Percentiles rank a stretch among this genome's conserved stretches.
These are phyloP conservation scores for Penicillium sp. DNA, from an alignment of 2,329 filamentous ascomycete genomes.

Conservation along the genomic window DNA sequence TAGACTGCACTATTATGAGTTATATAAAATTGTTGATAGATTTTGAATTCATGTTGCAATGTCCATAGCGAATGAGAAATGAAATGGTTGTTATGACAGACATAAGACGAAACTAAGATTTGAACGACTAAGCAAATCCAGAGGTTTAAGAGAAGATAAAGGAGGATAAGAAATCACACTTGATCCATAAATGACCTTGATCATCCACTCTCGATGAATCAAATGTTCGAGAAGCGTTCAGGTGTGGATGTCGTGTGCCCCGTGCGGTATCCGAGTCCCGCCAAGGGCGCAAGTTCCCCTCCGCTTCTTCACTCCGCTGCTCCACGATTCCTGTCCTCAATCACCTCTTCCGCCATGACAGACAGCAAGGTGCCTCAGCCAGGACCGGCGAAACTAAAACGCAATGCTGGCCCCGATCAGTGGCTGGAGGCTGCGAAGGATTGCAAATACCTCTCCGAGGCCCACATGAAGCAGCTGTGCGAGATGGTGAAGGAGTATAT, in stretches of 20 bases:
- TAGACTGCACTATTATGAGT: background rate
- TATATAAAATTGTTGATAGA: background rate
- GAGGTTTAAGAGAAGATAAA: background rate
- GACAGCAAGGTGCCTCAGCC: constrained; percentile 74
- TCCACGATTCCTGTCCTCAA: background rate
- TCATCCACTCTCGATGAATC: background rate
- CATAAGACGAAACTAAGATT: background rate
- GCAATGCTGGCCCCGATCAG: constrained; percentile 85
- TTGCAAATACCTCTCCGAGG: constrained; percentile 93
- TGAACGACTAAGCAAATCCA: background rate
- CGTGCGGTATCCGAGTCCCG: constrained; percentile 13
- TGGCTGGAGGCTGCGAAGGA: constrained; percentile 97
- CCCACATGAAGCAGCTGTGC: constrained; percentile 97
- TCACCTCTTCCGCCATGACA: constrained; percentile 32
- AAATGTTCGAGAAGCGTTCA: background rate
- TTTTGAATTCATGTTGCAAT: background rate
- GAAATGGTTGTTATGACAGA: background rate
- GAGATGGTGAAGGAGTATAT: constrained; percentile 98
- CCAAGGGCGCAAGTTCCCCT: constrained; percentile 15
- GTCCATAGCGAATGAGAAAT: constrained; percentile 3
- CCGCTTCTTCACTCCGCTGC: constrained; percentile 12
- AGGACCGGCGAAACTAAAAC: constrained; percentile 80
- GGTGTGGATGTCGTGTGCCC: constrained; percentile 17
- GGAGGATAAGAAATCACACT: background rate
- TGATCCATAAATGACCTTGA: background rate